phyloP scores from a whole-genome alignment of 176 grass and related monocot species.

The Zoysia pacifica region DNA sequence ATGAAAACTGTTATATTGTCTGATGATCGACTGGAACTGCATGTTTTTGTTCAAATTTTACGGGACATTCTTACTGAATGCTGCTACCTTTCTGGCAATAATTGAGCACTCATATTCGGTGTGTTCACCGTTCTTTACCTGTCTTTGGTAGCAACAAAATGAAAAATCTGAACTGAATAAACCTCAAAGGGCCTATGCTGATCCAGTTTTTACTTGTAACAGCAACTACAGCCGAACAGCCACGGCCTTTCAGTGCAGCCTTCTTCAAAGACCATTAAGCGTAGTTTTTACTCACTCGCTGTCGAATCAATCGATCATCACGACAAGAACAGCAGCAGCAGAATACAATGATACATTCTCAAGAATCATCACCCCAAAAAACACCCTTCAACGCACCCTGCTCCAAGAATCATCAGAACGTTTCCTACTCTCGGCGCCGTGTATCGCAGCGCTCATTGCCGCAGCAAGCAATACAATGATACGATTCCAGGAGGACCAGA shows the following conservation, averaged over 20 bases:
- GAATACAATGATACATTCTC: constrained; percentile 28
- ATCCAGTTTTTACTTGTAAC: neutral
- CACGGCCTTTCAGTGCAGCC: neutral
- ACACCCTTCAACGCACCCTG: neutral
- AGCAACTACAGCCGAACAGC: neutral
- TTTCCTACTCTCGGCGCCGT: neutral
- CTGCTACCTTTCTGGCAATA: neutral
- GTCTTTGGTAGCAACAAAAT: neutral
- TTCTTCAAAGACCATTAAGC: neutral
- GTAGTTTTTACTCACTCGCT: neutral
- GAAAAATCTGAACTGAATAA: neutral
- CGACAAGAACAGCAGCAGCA: neutral
- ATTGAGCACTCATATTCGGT: neutral
- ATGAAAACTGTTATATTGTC: neutral
- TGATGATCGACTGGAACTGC: neutral
- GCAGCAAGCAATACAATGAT: constrained; percentile 30
- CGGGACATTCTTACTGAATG: neutral
- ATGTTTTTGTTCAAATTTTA: neutral
- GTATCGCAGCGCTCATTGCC: neutral
- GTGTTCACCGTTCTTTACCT: neutral
- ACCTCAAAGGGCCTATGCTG: neutral
- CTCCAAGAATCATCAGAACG: neutral
- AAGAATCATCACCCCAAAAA: neutral
- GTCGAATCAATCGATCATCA: neutral
- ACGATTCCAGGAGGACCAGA: neutral